A percentile compares a stretch with the other conserved stretches of the same genome.
Conservation (phyloP, 148 eudicot species). For the Amaranthus hypochondriacus region DNA sequence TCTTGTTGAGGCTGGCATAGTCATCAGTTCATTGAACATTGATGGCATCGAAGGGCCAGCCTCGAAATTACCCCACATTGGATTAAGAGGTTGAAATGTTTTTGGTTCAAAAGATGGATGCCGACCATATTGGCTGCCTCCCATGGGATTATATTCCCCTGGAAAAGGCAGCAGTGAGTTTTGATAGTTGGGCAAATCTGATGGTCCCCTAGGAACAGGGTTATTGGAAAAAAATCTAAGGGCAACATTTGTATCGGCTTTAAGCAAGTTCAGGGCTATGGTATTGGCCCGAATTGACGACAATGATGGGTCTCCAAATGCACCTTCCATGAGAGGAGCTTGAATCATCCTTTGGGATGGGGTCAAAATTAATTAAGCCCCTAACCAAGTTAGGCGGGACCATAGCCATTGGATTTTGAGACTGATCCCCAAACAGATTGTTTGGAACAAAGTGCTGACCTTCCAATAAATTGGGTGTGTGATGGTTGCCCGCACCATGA, state of each 20-base stretch:
- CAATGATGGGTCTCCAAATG: slow-evolving; percentile 7
- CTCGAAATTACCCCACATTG: background rate
- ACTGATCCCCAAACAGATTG: background rate
- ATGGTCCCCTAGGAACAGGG: background rate
- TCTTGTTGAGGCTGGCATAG: too few relatives aligned
- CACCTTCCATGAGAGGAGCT: background rate
- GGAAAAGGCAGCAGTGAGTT: background rate
- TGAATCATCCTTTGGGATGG: background rate
- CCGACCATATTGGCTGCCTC: background rate
- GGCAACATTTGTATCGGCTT: background rate
- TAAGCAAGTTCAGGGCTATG: background rate
- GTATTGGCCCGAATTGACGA: background rate
- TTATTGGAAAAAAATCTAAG: background rate
- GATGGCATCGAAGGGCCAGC: background rate
- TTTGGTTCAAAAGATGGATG: background rate
- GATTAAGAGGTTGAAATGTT: background rate
- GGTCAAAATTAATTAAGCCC: background rate
- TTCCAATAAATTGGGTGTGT: background rate
- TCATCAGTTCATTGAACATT: background rate
- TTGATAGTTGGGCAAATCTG: background rate
- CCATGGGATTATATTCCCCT: slow-evolving; percentile 11
- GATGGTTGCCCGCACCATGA: background rate
- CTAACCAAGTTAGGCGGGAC: background rate
- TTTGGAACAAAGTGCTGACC: background rate
- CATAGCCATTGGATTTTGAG: background rate